Conservation (phyloP, 202 grass and related monocot species). For the Zoysia matrella region DNA sequence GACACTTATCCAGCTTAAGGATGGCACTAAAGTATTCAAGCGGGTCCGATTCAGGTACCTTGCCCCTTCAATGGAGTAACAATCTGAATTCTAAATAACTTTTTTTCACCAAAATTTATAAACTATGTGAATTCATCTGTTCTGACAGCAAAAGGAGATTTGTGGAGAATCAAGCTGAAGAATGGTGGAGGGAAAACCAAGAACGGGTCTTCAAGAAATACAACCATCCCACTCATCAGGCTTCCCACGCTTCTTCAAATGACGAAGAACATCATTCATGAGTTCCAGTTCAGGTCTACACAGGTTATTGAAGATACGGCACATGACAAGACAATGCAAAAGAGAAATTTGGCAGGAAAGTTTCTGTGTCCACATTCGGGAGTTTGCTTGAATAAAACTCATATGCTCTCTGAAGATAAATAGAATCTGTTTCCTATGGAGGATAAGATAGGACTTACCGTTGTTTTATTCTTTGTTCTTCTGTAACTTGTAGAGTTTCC, state of each 20-base stretch:
- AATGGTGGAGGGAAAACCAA: slow-evolving; percentile 75
- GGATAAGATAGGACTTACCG: too few species aligned
- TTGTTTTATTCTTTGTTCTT: too few species aligned
- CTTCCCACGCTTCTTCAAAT: background rate
- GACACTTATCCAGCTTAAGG: slow-evolving; percentile 55
- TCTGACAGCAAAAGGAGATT: slow-evolving; percentile 61
- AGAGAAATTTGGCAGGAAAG: slow-evolving; percentile 2
- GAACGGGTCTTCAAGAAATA: slow-evolving; percentile 65
- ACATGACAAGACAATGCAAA: background rate
- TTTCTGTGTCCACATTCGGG: background rate
- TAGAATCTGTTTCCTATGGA: too few species aligned
- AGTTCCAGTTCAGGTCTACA: background rate
- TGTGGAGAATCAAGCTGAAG: slow-evolving; percentile 55
- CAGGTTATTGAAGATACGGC: background rate
- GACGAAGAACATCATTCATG: slow-evolving; percentile 35
- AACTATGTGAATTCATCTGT: slow-evolving; percentile 11
- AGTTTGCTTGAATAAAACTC: background rate
- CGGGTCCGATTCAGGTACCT: slow-evolving; percentile 65
- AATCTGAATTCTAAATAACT: slow-evolving; percentile 10
- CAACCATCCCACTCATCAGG: slow-evolving; percentile 32
- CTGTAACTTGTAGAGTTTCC: too few species aligned
- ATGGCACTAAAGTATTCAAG: slow-evolving; percentile 68
- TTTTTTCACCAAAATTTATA: background rate
- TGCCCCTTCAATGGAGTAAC: background rate
- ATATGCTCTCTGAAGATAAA: too few species aligned